Conservation (phyloP, 495 filamentous ascomycete species). For the Monascus purpureus region DNA sequence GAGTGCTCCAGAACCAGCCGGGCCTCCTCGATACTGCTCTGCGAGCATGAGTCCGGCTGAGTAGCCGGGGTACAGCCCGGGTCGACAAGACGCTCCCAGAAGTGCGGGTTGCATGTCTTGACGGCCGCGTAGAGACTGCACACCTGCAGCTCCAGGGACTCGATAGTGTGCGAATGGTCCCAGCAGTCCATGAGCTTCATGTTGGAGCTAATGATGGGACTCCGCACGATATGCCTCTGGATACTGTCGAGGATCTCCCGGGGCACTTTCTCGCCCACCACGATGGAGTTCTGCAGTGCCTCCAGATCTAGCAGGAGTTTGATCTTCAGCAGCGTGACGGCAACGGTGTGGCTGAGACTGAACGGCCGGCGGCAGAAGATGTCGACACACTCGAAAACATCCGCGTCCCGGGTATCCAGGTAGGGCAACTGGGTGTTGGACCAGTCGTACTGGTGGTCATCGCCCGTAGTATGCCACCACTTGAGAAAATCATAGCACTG, state of each 20-base stretch:
- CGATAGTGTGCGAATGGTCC: slow-evolving; percentile 4
- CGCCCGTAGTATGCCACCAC: slow-evolving; percentile 22
- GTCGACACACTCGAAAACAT: slow-evolving; percentile 12
- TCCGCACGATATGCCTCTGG: not conserved
- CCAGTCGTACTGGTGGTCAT: slow-evolving; percentile 25
- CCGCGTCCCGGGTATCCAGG: slow-evolving; percentile 14
- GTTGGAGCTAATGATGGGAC: slow-evolving; percentile 2
- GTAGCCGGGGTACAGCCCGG: slow-evolving; percentile 14
- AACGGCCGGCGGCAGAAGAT: slow-evolving; percentile 1
- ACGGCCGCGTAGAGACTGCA: slow-evolving; percentile 10
- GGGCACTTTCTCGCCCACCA: slow-evolving; percentile 6
- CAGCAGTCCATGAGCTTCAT: slow-evolving; percentile 7
- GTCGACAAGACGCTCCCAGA: slow-evolving; percentile 17
- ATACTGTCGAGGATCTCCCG: slow-evolving; percentile 13
- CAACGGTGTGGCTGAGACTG: slow-evolving; percentile 10
- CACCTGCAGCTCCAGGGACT: slow-evolving; percentile 12
- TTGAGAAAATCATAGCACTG: slow-evolving; percentile 43
- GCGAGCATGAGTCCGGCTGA: slow-evolving; percentile 6
- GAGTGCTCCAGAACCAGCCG: slow-evolving; percentile 16
- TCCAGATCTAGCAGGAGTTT: slow-evolving; percentile 20
- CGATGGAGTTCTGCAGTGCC: slow-evolving; percentile 12
- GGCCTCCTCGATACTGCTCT: slow-evolving; percentile 16
- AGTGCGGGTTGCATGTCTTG: slow-evolving; percentile 11
- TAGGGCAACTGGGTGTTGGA: slow-evolving; percentile 15
- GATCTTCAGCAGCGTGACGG: slow-evolving; percentile 22